Evolutionary conservation across 2,329 filamentous ascomycete species (phyloP), one percentile per base, ranked within the genome.

Genomic region (Alternaria ethzedia): DNA sequence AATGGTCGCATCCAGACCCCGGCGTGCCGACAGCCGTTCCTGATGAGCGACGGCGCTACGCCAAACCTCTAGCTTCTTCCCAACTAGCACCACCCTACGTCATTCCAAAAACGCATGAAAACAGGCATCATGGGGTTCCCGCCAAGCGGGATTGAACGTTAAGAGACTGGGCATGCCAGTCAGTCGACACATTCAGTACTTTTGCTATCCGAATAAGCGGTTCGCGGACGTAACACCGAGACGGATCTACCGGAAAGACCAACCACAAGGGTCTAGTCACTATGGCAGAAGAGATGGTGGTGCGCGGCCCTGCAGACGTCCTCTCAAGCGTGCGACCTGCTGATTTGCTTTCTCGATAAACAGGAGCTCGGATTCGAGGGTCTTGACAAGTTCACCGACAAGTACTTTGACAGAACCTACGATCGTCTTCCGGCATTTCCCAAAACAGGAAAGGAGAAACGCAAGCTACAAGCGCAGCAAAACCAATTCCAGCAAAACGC

Each of bases 321-420:
- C 20, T 28, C 17, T 46, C n/a, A 21, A 36, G 15, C 11, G 15
- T 57, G 41, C 30, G 28, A 11, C 52, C 11, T 56, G 61, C 68
- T 70, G 64, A 71, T 66, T 56, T 46, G 30, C 45, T 12, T 54
- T 54, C 44, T 57, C 43, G 36, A 23, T 11, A 11, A 45, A 58
- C 57, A 80, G 78, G 78, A 80, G 65, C 74, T 80, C 8, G 78
- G 78, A 3, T 74, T 79, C 44, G 74, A 76, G 62, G 75, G 75
- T n/a, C 62, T 79, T 6, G 73, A 79, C 54, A 70, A 63, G 17
- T 63, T 74, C 28, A 67, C 73, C 20, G 61, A 74, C 41, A 76
- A 74, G 32, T 76, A 77, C 49, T 75, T 75, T 63, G 76, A 79
- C 43, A 68, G 62, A 20, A 64, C 72, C 7, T 72, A 70, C 57